Evolutionary conservation across 2,329 filamentous ascomycete genomes (phyloP).

Genomic region (Aspergillus aculeatinus): DNA sequence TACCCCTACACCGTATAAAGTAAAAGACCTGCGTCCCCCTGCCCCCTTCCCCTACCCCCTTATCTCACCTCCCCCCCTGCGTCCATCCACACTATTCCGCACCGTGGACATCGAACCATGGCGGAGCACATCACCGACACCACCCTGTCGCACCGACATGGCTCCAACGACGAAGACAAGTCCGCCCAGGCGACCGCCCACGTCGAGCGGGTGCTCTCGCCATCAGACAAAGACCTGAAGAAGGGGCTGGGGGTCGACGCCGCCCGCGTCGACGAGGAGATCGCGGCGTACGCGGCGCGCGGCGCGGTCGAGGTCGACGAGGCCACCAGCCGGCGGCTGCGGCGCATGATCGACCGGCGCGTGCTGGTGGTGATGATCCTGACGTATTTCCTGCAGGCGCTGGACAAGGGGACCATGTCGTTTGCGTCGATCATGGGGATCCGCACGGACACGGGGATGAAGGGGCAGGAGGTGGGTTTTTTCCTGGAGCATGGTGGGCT

Average conservation of each 20-base stretch:
- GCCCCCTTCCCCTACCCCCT: not conserved
- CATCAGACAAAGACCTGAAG: constrained; percentile 46
- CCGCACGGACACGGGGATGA: constrained; percentile 49
- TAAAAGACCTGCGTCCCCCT: not conserved
- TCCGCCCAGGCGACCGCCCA: constrained; percentile 37
- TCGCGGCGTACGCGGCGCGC: constrained; percentile 66
- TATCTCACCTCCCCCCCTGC: not conserved
- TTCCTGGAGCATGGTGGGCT: no score
- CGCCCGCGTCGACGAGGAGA: constrained; percentile 64
- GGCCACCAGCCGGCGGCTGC: constrained; percentile 62
- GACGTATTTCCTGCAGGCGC: constrained; percentile 68
- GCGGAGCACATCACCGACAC: not conserved
- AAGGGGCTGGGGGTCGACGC: constrained; percentile 58
- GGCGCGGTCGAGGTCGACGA: constrained; percentile 57
- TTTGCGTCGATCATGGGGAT: constrained; percentile 46
- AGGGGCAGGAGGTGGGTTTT: constrained; percentile 20
- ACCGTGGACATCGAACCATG: not conserved
- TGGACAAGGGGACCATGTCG: constrained; percentile 45
- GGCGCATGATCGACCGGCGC: constrained; percentile 64
- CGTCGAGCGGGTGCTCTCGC: constrained; percentile 52
- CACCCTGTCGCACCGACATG: not conserved
- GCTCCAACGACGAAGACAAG: not conserved
- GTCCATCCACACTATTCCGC: no score
- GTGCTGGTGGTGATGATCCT: constrained; percentile 69
- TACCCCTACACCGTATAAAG: not conserved